These are phyloP conservation scores for Amaranthus tricolor DNA, from an alignment of 179 eudicot species.

Conservation along the genomic window DNA sequence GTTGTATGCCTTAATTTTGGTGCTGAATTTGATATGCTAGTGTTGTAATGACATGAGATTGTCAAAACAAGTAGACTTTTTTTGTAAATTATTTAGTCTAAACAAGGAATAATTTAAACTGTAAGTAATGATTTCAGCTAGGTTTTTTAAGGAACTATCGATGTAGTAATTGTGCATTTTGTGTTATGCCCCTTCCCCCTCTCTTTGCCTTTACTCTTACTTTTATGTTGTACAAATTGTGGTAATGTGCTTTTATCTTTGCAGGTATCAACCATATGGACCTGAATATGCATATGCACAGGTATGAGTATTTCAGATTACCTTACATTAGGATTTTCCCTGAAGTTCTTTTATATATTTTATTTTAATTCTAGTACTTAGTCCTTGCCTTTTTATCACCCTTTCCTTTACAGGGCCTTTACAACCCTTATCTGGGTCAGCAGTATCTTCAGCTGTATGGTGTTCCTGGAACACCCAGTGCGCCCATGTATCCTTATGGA, in stretches of 20 bases:
- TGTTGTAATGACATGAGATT: neutral
- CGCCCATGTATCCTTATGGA: slow-evolving; percentile 70
- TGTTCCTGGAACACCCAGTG: slow-evolving; percentile 66
- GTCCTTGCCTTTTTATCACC: neutral
- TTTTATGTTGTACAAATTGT: neutral
- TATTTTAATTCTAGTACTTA: neutral
- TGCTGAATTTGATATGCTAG: neutral
- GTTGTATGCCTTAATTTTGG: neutral
- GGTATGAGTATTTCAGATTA: slow-evolving; percentile 35
- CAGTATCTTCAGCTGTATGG: slow-evolving; percentile 89
- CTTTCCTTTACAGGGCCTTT: slow-evolving; percentile 53
- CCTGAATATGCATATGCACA: slow-evolving; percentile 75
- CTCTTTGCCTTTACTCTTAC: neutral
- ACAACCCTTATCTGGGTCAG: slow-evolving; percentile 76
- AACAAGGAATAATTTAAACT: neutral
- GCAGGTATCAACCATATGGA: slow-evolving; percentile 68
- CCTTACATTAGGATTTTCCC: neutral
- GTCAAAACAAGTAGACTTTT: neutral
- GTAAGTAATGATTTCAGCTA: neutral
- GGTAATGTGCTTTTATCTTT: slow-evolving; percentile 8
- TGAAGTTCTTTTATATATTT: neutral
- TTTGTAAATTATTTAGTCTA: neutral
- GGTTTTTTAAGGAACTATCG: neutral
- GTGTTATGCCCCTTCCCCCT: neutral
- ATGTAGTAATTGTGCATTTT: neutral